phyloP scores from a whole-genome alignment of 2,329 filamentous ascomycete species.

The Apiospora phragmitis region DNA sequence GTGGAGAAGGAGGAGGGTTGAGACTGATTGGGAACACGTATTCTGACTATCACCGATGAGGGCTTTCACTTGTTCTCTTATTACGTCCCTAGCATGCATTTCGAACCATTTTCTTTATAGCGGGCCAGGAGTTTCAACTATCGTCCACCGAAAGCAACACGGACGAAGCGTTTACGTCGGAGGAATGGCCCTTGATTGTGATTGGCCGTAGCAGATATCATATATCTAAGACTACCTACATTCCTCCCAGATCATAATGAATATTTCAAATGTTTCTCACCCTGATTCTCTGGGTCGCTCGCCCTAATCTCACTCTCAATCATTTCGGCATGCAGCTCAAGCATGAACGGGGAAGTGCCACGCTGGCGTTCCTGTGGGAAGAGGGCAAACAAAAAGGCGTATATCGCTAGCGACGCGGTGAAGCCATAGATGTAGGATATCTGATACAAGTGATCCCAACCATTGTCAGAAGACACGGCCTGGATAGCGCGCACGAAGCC shows the following conservation, averaged over 20 bases:
- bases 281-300: not conserved
- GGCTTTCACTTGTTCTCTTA: not conserved
- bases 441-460: slow-evolving; percentile 33
- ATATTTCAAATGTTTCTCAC: not conserved
- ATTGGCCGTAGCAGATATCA: not conserved
- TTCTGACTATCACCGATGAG: not conserved
- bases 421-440: slow-evolving; percentile 33
- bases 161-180: too few species aligned
- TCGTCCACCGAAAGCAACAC: too few species aligned
- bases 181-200: too few species aligned
- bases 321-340: slow-evolving; percentile 24
- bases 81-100: too few species aligned
- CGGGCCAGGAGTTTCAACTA: too few species aligned
- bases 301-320: not conserved
- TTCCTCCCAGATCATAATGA: not conserved
- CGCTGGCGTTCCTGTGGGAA: slow-evolving; percentile 28
- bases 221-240: not conserved
- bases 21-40: too few species aligned
- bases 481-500: slow-evolving; percentile 28
- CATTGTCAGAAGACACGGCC: slow-evolving; percentile 19
- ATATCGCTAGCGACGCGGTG: slow-evolving; percentile 22
- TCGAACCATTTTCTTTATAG: too few species aligned
- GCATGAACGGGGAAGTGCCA: slow-evolving; percentile 26
- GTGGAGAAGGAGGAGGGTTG: not conserved
- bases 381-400: slow-evolving; percentile 22